These are phyloP conservation scores for Lunularia cruciata DNA, from an alignment of 225 moss, liverwort and hornwort species.

Conservation along the genomic window DNA sequence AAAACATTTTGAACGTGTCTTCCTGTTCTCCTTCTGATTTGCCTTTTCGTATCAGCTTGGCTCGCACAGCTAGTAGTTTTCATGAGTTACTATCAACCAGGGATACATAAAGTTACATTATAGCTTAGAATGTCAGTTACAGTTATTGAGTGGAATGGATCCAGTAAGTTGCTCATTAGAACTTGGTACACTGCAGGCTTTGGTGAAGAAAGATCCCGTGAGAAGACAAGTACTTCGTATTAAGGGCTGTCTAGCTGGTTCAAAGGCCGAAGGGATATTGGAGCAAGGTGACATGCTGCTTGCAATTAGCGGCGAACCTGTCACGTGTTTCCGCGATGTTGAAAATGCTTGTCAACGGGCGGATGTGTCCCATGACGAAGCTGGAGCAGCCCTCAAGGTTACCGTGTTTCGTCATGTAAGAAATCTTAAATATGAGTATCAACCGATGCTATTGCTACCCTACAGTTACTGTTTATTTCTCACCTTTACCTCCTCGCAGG, in stretches of 20 bases:
- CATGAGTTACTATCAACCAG: too few relatives aligned
- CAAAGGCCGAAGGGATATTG: slow-evolving; percentile 56
- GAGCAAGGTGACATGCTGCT: slow-evolving; percentile 92
- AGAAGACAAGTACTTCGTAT: slow-evolving; percentile 82
- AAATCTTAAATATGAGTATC: neutral
- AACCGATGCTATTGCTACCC: neutral
- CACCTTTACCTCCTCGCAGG: slow-evolving; percentile 19
- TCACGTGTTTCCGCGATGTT: slow-evolving; percentile 78
- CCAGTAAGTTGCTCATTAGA: too few relatives aligned
- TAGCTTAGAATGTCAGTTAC: too few relatives aligned
- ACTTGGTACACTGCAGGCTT: slow-evolving; percentile 37
- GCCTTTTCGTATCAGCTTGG: too few relatives aligned
- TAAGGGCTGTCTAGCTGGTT: slow-evolving; percentile 83
- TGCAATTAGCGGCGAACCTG: slow-evolving; percentile 71
- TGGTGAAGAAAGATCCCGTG: slow-evolving; percentile 65
- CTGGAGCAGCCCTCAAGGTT: slow-evolving; percentile 45
- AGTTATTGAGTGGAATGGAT: too few relatives aligned
- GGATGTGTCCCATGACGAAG: slow-evolving; percentile 19
- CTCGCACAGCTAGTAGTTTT: too few relatives aligned
- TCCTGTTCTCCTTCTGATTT: too few relatives aligned
- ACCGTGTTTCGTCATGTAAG: slow-evolving; percentile 71
- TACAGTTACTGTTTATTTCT: neutral
- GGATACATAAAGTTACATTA: too few relatives aligned
- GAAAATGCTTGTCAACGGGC: slow-evolving; percentile 75
- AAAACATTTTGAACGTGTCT: too few relatives aligned